A percentile compares a stretch with the other conserved stretches of the same genome.
These are phyloP conservation scores for Tuber magnatum DNA, from an alignment of 495 filamentous ascomycete genomes.

Conservation along the genomic window DNA sequence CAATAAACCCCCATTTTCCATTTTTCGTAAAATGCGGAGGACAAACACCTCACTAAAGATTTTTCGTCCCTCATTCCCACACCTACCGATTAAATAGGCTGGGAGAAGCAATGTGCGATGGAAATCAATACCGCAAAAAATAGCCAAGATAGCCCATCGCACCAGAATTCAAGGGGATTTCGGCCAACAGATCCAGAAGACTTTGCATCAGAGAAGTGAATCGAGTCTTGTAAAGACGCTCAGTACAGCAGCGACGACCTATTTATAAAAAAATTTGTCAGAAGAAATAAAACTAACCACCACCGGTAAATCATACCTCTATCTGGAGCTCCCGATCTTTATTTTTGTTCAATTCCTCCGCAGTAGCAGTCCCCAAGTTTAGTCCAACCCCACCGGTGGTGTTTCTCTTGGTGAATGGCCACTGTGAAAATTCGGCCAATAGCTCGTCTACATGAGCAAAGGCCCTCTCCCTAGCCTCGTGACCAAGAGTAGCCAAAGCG, in stretches of 20 bases:
- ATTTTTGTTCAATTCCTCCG: conserved; percentile 73
- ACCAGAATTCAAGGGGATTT: background rate
- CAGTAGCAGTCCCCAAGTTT: conserved; percentile 80
- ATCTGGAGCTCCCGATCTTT: conserved; percentile 92
- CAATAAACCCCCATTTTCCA: background rate
- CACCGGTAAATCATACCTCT: conserved; percentile 55
- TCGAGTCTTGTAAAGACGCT: conserved; percentile 95
- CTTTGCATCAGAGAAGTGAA: conserved; percentile 64
- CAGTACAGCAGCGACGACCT: conserved; percentile 88
- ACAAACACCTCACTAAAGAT: background rate
- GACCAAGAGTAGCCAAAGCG: conserved; percentile 83
- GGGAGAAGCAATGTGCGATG: background rate
- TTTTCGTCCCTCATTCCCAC: background rate
- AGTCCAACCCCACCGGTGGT: conserved; percentile 71
- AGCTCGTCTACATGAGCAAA: conserved; percentile 97
- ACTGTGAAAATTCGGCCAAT: conserved; percentile 91
- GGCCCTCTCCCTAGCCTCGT: conserved; percentile 85
- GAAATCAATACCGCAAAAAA: conserved; percentile 1
- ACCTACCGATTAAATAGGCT: background rate
- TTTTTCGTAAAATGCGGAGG: background rate
- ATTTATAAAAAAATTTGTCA: conserved; percentile 11
- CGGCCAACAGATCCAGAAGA: background rate
- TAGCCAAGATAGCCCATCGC: background rate
- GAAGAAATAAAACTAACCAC: background rate
- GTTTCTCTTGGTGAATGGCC: conserved; percentile 78